Evolutionary conservation across 768 basidiomycete species (phyloP), one percentile per base, ranked within the genome.

Genomic region (Symmetrospora coprosmae): DNA sequence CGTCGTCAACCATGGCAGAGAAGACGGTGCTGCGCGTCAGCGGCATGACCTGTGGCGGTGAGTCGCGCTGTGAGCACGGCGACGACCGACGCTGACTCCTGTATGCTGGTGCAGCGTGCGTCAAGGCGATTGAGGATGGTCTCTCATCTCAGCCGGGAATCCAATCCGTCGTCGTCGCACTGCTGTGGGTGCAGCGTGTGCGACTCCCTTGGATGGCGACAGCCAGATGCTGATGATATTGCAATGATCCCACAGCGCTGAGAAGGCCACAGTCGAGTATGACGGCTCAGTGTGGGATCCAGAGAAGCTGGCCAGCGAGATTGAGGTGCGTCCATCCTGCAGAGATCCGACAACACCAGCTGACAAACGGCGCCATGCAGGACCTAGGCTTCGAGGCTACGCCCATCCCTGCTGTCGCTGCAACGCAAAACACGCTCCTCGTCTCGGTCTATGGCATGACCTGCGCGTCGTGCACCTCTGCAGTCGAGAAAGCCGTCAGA

Each of bases 361-460:
- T 63, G 46, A 64, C 48, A 30, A 48, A 25, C 34, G 23, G 5
- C 27, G 19, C 38, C 40, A 6, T 30, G 34, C 72, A 90, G 85
- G 89, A 90, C 73, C 83, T 90, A 56, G 89, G 89, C 8, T 94
- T 94, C 69, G 89, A 88, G 71, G 87, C 89, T 1, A 80, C 83
- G 0, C 76, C 82, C 50, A 81, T 92, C 47, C 76, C 80, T 4
- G 86, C 91, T 68, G 75, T 76, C 0, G 48, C 28, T 14, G 46
- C 30, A 45, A 34, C 49, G 14, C 9, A 5, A 17, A 38, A 49
- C 21, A 63, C 60, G 0, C 77, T 89, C 50, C 82, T 79, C 13
- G 77, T 92, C 23, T 82, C 83, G 33, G 79, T 92, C 70, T 91
- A 85, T 69, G 89, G 88, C 71, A 90, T 92, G 89, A 89, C 84